phyloP scores from a whole-genome alignment of 148 eudicot species.

The Amaranthus hypochondriacus region DNA sequence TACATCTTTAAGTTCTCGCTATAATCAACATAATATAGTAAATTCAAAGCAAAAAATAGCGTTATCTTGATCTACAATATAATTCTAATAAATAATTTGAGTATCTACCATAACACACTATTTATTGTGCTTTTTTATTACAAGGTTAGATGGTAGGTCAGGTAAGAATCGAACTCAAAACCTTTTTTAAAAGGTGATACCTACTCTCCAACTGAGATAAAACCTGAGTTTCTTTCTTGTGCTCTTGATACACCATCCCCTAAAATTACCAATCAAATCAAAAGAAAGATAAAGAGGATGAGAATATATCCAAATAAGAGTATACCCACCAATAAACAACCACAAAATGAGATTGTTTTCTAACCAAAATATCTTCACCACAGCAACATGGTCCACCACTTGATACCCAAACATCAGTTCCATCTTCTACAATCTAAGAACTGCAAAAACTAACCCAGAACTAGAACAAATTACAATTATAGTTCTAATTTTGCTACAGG shows the following conservation, averaged over 20 bases:
- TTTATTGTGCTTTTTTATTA: too few species aligned
- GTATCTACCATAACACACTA: too few species aligned
- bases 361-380: slow-evolving; percentile 27
- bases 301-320: slow-evolving; percentile 32
- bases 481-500: slow-evolving; percentile 4
- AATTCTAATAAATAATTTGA: too few species aligned
- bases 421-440: slow-evolving; percentile 12
- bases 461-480: not conserved
- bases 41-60: too few species aligned
- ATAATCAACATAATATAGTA: too few species aligned
- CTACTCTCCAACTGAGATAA: too few species aligned
- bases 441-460: slow-evolving; percentile 11
- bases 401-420: not conserved
- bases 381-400: slow-evolving; percentile 16
- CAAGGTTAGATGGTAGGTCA: too few species aligned
- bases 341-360: slow-evolving; percentile 30
- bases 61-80: too few species aligned
- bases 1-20: too few species aligned
- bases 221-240: not conserved
- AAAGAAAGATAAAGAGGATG: slow-evolving; percentile 18
- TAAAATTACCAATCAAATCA: not conserved
- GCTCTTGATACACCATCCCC: not conserved
- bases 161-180: too few species aligned
- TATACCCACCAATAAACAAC: slow-evolving; percentile 22
- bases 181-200: too few species aligned